These are phyloP conservation scores for Arthrinium phaeospermum DNA, from an alignment of 2,329 filamentous ascomycete genomes.

Conservation along the genomic window DNA sequence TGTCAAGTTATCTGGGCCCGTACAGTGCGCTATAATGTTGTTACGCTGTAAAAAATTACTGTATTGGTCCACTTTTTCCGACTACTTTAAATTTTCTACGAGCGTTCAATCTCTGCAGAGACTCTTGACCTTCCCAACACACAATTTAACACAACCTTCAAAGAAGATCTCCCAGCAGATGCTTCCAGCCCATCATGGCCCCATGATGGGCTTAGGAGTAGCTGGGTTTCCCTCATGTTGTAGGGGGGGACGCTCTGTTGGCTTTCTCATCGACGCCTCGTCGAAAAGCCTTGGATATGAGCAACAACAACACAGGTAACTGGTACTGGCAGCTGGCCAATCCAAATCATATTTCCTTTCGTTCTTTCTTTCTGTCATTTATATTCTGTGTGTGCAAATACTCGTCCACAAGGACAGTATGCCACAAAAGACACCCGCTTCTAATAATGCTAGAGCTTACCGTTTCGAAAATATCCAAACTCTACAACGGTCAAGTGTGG, in stretches of 20 bases:
- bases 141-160: neutral
- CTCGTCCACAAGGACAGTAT: neutral
- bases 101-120: neutral
- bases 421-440: slow-evolving; percentile 48
- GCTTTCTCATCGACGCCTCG: neutral
- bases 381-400: neutral
- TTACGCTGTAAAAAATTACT: neutral
- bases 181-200: neutral
- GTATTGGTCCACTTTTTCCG: neutral
- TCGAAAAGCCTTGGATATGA: neutral
- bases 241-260: neutral
- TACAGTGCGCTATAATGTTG: neutral
- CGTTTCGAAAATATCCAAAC: slow-evolving; percentile 46
- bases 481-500: slow-evolving; percentile 69
- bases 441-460: slow-evolving; percentile 71
- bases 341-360: neutral
- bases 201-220: neutral
- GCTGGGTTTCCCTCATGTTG: neutral
- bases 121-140: slow-evolving; percentile 4
- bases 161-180: neutral
- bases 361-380: neutral
- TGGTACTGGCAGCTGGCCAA: neutral
- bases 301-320: neutral
- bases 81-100: slow-evolving; percentile 11
- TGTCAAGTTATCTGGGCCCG: neutral